Conservation (phyloP, 805 yeast genomes). For the Yamadazyma akitaensis region DNA sequence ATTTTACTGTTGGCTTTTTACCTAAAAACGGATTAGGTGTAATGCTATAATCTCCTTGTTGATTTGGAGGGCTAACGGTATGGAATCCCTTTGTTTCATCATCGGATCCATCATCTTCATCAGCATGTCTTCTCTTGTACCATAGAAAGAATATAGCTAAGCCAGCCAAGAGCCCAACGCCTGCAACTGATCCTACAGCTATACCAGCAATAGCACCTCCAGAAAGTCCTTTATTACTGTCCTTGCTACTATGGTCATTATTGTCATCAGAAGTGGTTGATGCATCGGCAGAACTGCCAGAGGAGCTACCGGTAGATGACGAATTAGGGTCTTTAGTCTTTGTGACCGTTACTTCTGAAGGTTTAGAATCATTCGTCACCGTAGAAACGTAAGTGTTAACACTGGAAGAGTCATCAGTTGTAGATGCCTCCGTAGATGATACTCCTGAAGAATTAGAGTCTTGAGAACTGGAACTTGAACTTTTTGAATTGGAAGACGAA, state of each 20-base stretch:
- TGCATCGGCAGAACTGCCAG: background rate
- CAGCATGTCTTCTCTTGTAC: constrained; percentile 33
- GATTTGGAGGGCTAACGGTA: constrained; percentile 6
- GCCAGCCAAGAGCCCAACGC: constrained; percentile 31
- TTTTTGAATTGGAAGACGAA: constrained; percentile 9
- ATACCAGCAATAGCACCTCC: constrained; percentile 43
- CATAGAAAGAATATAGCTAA: constrained; percentile 40
- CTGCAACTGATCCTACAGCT: constrained; percentile 41
- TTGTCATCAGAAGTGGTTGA: background rate
- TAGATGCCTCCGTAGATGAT: constrained; percentile 6
- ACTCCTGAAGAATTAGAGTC: too few species aligned
- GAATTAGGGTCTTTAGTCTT: constrained; percentile 9
- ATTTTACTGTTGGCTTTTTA: constrained; percentile 20
- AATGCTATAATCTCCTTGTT: constrained; percentile 5
- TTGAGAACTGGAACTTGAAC: constrained; percentile 8
- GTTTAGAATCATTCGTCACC: constrained; percentile 7
- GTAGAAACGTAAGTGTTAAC: constrained; percentile 8
- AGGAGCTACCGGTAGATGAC: constrained; percentile 5
- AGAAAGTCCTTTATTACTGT: constrained; percentile 19
- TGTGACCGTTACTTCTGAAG: constrained; percentile 12
- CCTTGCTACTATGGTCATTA: constrained; percentile 14
- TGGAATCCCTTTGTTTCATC: constrained; percentile 9
- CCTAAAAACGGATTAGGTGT: constrained; percentile 24
- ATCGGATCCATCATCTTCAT: constrained; percentile 43
- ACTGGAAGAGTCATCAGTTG: constrained; percentile 9